phyloP scores from a whole-genome alignment of 2,329 filamentous ascomycete genomes.

The Fusarium acutatum region DNA sequence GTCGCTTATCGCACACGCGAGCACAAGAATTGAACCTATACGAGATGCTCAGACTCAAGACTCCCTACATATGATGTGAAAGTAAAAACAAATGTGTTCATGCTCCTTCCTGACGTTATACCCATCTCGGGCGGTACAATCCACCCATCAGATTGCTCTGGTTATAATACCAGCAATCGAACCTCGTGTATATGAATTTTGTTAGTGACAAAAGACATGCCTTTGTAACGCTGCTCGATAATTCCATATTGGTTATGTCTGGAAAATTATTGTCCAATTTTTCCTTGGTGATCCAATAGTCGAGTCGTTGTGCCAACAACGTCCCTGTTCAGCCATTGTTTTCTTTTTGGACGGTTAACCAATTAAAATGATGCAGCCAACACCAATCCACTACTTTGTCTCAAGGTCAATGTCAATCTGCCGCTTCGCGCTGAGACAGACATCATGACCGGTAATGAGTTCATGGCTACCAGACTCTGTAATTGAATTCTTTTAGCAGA shows the following conservation, averaged over 20 bases:
- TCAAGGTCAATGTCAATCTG: neutral
- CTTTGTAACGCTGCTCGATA: neutral
- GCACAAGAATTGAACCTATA: slow-evolving; percentile 48
- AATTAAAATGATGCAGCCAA: slow-evolving; percentile 4
- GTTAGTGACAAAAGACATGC: neutral
- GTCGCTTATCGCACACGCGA: slow-evolving; percentile 45
- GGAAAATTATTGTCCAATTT: neutral
- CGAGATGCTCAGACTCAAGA: slow-evolving; percentile 41
- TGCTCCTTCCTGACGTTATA: neutral
- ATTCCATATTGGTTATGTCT: neutral
- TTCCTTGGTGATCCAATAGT: neutral
- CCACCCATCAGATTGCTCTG: neutral
- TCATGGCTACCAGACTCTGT: neutral
- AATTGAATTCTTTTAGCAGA: neutral
- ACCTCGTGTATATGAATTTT: neutral
- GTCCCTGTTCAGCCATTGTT: slow-evolving; percentile 3
- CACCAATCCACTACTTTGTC: neutral
- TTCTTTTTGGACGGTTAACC: slow-evolving; percentile 7
- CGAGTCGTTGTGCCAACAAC: slow-evolving; percentile 32
- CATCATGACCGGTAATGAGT: neutral
- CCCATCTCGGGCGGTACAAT: neutral
- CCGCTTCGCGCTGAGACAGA: neutral
- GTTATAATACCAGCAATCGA: neutral
- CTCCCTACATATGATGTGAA: neutral
- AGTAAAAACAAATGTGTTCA: neutral